A percentile compares a stretch with the other conserved stretches of the same genome.
These are phyloP conservation scores for Phytophthora megakarya DNA, from an alignment of 352 stramenopile species.

Conservation along the genomic window DNA sequence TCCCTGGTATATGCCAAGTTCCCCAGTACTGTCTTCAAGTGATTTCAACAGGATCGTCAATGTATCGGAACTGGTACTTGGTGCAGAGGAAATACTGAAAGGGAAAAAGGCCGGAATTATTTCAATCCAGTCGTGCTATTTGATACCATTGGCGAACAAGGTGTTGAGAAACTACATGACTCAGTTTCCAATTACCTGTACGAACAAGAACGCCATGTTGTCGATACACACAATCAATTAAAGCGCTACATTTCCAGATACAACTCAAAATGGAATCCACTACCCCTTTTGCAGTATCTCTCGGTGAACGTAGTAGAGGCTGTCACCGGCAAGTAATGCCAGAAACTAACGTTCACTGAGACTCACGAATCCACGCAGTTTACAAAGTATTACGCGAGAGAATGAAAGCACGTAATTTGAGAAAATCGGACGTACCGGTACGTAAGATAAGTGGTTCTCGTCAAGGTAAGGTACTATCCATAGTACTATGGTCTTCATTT, in stretches of 20 bases:
- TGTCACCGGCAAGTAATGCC: too few relatives aligned
- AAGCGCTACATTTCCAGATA: conserved; percentile 39
- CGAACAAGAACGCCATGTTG: conserved; percentile 60
- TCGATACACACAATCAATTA: conserved; percentile 45
- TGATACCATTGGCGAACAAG: conserved; percentile 55
- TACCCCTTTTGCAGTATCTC: too few relatives aligned
- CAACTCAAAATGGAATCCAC: conserved; percentile 27
- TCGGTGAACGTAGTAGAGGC: too few relatives aligned
- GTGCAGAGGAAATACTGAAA: conserved; percentile 53
- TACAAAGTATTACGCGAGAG: too few relatives aligned
- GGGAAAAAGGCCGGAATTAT: conserved; percentile 43
- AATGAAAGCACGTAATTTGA: too few relatives aligned
- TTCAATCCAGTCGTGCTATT: conserved; percentile 60
- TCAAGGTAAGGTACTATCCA: too few relatives aligned
- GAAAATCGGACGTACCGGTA: too few relatives aligned
- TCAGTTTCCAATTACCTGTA: conserved; percentile 47
- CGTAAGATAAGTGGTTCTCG: too few relatives aligned
- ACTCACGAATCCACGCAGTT: too few relatives aligned
- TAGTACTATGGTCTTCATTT: too few relatives aligned
- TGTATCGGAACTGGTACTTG: conserved; percentile 31
- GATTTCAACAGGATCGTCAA: conserved; percentile 57
- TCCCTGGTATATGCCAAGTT: conserved; percentile 45
- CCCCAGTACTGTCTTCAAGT: conserved; percentile 48
- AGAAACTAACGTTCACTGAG: too few relatives aligned
- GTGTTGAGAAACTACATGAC: conserved; percentile 65